These are phyloP conservation scores for Teratosphaeria zuluensis DNA, from an alignment of 2,329 filamentous ascomycete species.

Conservation along the genomic window DNA sequence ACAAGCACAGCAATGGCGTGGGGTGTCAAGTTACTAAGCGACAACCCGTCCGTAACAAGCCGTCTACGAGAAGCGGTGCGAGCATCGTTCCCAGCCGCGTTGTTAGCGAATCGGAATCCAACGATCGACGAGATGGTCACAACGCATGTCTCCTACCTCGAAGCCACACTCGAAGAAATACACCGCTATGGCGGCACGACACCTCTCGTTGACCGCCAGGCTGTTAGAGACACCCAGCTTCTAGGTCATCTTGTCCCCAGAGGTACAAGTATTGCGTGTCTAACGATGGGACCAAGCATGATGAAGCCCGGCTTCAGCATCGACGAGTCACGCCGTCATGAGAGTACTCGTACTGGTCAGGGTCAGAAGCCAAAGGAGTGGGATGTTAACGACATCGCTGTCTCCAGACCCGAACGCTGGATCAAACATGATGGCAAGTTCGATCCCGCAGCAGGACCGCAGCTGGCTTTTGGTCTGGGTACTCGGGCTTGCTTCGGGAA, in stretches of 20 bases:
- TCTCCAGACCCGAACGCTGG: background rate
- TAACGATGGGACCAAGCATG: background rate
- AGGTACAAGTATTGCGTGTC: background rate
- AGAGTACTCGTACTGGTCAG: background rate
- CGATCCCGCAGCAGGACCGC: background rate
- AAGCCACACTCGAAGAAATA: background rate
- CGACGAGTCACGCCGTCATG: no score
- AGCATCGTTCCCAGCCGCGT: background rate
- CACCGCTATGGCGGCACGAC: background rate
- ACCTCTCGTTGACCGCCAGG: background rate
- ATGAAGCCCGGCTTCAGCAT: background rate
- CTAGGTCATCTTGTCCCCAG: background rate
- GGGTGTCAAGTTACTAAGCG: background rate
- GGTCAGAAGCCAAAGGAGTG: background rate
- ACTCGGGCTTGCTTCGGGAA: background rate
- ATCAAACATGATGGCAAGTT: background rate
- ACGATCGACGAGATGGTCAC: background rate
- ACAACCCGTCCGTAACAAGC: background rate
- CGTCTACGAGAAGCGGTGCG: background rate
- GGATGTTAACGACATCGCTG: background rate
- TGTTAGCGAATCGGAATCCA: background rate
- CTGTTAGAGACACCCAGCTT: background rate
- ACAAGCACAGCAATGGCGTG: background rate
- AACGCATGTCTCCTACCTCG: background rate
- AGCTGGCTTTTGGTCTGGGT: background rate